These are phyloP conservation scores for Phialophora expanda DNA, from an alignment of 2,329 filamentous ascomycete species.

Conservation along the genomic window DNA sequence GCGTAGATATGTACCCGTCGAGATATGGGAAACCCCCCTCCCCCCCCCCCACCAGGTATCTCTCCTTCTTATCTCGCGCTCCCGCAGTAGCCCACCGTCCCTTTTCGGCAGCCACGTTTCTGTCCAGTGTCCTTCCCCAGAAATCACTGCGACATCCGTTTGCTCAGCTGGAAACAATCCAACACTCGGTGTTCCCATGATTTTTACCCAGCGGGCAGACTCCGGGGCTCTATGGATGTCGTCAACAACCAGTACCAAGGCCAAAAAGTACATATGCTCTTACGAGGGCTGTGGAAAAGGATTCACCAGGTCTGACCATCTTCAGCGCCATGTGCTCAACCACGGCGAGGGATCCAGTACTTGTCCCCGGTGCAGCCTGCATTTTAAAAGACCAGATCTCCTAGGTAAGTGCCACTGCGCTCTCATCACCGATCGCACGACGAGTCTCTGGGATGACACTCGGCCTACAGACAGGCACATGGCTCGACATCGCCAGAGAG, in stretches of 20 bases:
- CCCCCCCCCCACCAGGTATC: too few species aligned
- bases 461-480: slow-evolving; percentile 61
- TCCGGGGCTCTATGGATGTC: background rate
- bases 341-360: slow-evolving; percentile 60
- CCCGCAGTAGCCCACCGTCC: too few species aligned
- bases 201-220: too few species aligned
- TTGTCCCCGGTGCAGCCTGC: slow-evolving; percentile 64
- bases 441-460: slow-evolving; percentile 10
- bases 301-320: slow-evolving; percentile 64
- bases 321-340: slow-evolving; percentile 60
- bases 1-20: too few species aligned
- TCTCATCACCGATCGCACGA: slow-evolving; percentile 39
- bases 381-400: slow-evolving; percentile 66
- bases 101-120: too few species aligned
- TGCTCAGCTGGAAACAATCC: too few species aligned
- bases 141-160: too few species aligned
- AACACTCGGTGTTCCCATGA: too few species aligned
- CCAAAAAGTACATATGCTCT: slow-evolving; percentile 23
- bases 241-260: slow-evolving; percentile 2
- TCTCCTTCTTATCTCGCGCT: too few species aligned
- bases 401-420: slow-evolving; percentile 51
- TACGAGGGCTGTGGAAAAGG: slow-evolving; percentile 54
- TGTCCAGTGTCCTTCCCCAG: too few species aligned
- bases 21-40: too few species aligned
- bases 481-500: slow-evolving; percentile 57